Conservation (phyloP, 2,329 filamentous ascomycete species). For the Aplosporella prunicola region DNA sequence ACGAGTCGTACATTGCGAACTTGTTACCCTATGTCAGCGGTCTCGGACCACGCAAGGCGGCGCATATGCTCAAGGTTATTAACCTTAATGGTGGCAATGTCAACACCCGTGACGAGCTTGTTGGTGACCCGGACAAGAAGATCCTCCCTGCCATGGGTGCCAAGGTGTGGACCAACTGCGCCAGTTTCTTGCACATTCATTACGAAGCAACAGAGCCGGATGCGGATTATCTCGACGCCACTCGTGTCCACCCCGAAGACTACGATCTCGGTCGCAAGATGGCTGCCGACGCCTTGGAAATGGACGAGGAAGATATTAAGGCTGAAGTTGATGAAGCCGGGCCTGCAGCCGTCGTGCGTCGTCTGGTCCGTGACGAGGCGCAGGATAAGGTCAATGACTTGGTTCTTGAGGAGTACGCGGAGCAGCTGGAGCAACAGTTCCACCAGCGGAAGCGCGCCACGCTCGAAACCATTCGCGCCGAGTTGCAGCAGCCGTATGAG, state of each 20-base stretch:
- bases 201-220: slow-evolving; percentile 74
- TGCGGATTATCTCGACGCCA: slow-evolving; percentile 91
- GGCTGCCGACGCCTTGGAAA: slow-evolving; percentile 89
- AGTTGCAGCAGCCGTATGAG: slow-evolving; percentile 87
- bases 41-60: slow-evolving; percentile 84
- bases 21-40: slow-evolving; percentile 86
- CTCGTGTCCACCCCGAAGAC: slow-evolving; percentile 93
- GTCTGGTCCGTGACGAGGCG: slow-evolving; percentile 87
- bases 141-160: slow-evolving; percentile 74
- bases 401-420: slow-evolving; percentile 91
- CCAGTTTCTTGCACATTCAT: slow-evolving; percentile 85
- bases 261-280: slow-evolving; percentile 98
- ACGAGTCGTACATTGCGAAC: slow-evolving; percentile 72
- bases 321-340: slow-evolving; percentile 87
- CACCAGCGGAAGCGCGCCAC: slow-evolving; percentile 92
- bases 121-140: slow-evolving; percentile 70
- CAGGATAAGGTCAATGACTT: slow-evolving; percentile 94
- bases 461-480: slow-evolving; percentile 88
- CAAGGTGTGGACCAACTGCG: slow-evolving; percentile 92
- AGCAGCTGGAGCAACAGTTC: slow-evolving; percentile 87
- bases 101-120: slow-evolving; percentile 67
- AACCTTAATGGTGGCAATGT: slow-evolving; percentile 54
- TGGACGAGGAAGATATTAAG: slow-evolving; percentile 97
- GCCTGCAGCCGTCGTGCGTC: slow-evolving; percentile 79
- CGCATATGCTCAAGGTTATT: slow-evolving; percentile 76